Evolutionary conservation across 352 stramenopile genomes (phyloP), one percentile per base, ranked within the genome.

Genomic region (Globisporangium parvum): DNA sequence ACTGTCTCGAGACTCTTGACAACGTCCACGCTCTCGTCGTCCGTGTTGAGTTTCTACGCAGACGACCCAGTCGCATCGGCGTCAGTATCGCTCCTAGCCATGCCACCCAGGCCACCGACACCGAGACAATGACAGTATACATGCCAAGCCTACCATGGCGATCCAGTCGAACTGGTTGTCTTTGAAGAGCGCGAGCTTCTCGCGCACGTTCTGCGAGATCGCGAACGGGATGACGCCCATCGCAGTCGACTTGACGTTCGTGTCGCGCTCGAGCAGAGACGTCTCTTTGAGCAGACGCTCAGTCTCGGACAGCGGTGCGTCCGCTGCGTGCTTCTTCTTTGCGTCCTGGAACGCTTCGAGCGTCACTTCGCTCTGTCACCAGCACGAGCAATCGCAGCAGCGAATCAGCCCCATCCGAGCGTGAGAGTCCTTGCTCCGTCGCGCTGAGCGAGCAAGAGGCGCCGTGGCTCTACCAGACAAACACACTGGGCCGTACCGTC

Each of bases 171-270:
- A 89, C 62, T 88, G 86, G 57, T 74, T 74, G 63, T 91, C 75
- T 58, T 86, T 70, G 51, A 95, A 69, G 54, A 90, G 67, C 57
- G 63, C 57, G 47, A 95, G 71, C 69, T 94, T 88, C 53, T 92
- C 75, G 39, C 70, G 73, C 57, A 95, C 73, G 18, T 94, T 91
- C 53, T 89, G 74, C 55, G 80, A 86, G 51, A 95, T 79, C 50
- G 66, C 70, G 56, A 97, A 97, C 0, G 88, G 88, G 49, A 97
- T 87, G 28, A 95, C 82, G 3, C 74, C 75, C 87, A 97, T 95
- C 17, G 88, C 88, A 17, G 75, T 95, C 17, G 87, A 93, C 59
- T 91, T 94, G 51, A 92, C 75, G 47, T 83, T 91, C 45, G 83
- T 91, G 53, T 93, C 80, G 48, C 83, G 77, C 66, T 93, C 85